Base-by-base conservation (phyloP, 2,329 filamentous ascomycete genomes). In the Aspergillus floridensis region DNA sequence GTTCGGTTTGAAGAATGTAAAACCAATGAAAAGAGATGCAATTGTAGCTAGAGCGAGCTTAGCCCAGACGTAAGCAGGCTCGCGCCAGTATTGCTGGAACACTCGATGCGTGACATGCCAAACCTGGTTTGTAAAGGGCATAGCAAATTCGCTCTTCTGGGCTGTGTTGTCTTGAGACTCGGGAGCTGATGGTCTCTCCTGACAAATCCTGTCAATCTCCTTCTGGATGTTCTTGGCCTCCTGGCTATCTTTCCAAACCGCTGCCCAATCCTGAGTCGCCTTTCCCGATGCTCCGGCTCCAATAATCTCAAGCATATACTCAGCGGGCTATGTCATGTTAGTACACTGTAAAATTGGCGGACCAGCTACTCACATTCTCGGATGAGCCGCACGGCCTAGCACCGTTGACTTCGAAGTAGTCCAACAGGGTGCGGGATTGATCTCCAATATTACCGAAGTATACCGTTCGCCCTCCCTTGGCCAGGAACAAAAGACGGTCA, bases 21-120 rank as follows among this genome's bases (percentile, higher is more conserved):
- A 92, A 31, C 91, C 91, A 68, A 95, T 90, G 74, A 93, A 93
- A 6, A 75, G 93, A 87, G 76, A 81, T 62, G 71, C 72, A 35
- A 71, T 75, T 12, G 83, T 79, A 69, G 88, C 91, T n/a, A 96
- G 84, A 5, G 84, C 79, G 1, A 84, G 74, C 80, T 96, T 96
- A 66, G 89, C 87, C 80, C 92, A 95, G 72, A 96, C 91, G 79
- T 96, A 95, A 2, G 86, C 84, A 0, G 92, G 92, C 1, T 88
- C 92, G 61, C 92, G 88, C 91, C 92, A 96, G 81, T 93, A 95
- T 72, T 95, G 90, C 74, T 93, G 86, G 79, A 93, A 93, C 31
- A 93, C 89, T 69, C 92, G 90, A 65, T 82, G 74, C 11, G 85
- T 84, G 53, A 92, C 90, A 69, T 86, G 81, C 61, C 76, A 78